A percentile compares a stretch with the other conserved stretches of the same genome.
Conservation (phyloP, 2,329 filamentous ascomycete species). For the Dothiorella sarmentorum region DNA sequence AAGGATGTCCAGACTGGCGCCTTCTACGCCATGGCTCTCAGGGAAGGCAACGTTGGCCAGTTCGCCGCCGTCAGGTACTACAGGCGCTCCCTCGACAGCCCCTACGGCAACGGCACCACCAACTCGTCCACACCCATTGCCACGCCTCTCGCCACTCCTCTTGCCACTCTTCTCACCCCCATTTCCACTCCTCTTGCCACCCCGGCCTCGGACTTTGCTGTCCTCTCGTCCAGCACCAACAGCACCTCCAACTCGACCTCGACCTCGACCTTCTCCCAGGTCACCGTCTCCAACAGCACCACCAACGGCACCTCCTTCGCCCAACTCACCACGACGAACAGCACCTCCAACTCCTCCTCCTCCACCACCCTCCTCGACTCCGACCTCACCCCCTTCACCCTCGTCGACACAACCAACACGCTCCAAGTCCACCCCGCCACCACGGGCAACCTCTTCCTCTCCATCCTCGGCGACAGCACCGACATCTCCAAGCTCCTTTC, state of each 20-base stretch:
- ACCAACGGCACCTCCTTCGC: not conserved
- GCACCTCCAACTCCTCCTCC: not conserved
- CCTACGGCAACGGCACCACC: not conserved
- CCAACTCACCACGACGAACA: not conserved
- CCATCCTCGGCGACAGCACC: conserved; percentile 11
- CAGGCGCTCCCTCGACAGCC: not conserved
- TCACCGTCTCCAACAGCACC: not conserved
- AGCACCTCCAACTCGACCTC: not conserved
- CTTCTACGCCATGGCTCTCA: conserved; percentile 1
- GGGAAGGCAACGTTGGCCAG: not conserved
- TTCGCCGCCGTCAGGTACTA: not conserved
- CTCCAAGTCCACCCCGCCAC: not conserved
- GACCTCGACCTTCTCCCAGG: not conserved
- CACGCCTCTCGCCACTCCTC: too few relatives aligned
- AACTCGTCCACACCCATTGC: not conserved
- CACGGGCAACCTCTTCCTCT: conserved; percentile 6
- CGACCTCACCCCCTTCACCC: not conserved
- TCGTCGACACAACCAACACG: not conserved
- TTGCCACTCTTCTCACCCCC: too few relatives aligned
- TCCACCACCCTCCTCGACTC: not conserved
- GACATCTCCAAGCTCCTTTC: conserved; percentile 11
- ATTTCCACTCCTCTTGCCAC: too few relatives aligned
- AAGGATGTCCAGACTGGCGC: not conserved
- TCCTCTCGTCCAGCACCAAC: not conserved
- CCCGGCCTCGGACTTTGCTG: not conserved